Evolutionary conservation across 192 early-diverging fungal genomes (phyloP).

Genomic region (Funneliformis mosseae): DNA sequence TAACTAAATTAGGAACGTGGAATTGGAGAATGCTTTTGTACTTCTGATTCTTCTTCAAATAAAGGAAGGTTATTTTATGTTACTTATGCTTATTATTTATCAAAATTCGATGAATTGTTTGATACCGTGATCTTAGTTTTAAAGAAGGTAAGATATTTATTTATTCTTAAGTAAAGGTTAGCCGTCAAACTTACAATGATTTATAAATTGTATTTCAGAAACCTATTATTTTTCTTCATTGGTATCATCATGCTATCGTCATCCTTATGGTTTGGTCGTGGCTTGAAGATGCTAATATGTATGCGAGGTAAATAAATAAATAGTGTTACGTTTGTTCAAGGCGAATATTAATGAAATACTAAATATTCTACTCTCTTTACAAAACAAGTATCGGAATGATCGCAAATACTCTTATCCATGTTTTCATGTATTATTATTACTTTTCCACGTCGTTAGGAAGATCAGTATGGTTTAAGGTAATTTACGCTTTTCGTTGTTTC

Average conservation of each 20-base stretch:
- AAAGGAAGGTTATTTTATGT: conserved; percentile 40
- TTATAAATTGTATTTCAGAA: conserved; percentile 37
- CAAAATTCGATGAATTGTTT: conserved; percentile 50
- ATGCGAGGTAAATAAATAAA: conserved; percentile 37
- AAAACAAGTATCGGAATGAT: conserved; percentile 43
- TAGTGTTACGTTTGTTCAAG: neutral
- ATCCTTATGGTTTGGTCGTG: conserved; percentile 57
- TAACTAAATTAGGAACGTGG: conserved; percentile 35
- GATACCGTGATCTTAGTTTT: conserved; percentile 56
- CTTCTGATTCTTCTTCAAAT: conserved; percentile 27
- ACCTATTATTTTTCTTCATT: conserved; percentile 56
- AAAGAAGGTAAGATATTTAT: conserved; percentile 46
- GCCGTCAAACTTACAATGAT: neutral
- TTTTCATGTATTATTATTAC: conserved; percentile 61
- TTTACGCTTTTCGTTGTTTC: neutral
- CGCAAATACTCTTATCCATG: conserved; percentile 50
- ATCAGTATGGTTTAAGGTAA: conserved; percentile 55
- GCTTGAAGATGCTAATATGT: conserved; percentile 46
- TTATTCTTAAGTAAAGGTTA: neutral
- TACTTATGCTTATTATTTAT: conserved; percentile 55
- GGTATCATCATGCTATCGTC: conserved; percentile 58
- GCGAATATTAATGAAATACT: neutral
- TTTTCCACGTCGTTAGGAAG: conserved; percentile 44
- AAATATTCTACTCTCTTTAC: neutral
- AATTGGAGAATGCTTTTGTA: conserved; percentile 51